These are phyloP conservation scores for Auriscalpium orientale DNA, from an alignment of 768 basidiomycete species.

Conservation along the genomic window DNA sequence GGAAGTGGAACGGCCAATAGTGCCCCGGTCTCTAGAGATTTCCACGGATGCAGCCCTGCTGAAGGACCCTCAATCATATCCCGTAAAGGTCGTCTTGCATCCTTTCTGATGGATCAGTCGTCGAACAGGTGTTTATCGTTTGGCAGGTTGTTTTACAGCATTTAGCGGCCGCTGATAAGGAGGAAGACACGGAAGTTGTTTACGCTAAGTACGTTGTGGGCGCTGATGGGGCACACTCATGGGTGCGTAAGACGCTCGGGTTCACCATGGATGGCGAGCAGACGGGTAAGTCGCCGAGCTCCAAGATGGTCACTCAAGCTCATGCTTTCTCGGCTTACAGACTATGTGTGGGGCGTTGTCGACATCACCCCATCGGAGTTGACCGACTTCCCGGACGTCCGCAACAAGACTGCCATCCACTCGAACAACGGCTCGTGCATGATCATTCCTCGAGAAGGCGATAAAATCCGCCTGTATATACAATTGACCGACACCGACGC, in stretches of 20 bases:
- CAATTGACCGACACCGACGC: slow-evolving; percentile 38
- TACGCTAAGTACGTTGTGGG: slow-evolving; percentile 72
- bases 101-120: background rate
- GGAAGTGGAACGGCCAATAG: slow-evolving; percentile 41
- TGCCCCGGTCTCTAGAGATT: slow-evolving; percentile 42
- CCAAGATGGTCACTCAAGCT: background rate
- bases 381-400: slow-evolving; percentile 48
- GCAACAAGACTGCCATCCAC: slow-evolving; percentile 41
- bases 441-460: slow-evolving; percentile 43
- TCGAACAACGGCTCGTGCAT: slow-evolving; percentile 43
- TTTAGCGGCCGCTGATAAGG: slow-evolving; percentile 26
- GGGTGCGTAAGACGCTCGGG: slow-evolving; percentile 62
- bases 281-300: slow-evolving; percentile 23
- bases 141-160: slow-evolving; percentile 39
- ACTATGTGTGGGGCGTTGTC: slow-evolving; percentile 79
- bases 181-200: slow-evolving; percentile 45
- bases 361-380: slow-evolving; percentile 37
- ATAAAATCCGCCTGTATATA: slow-evolving; percentile 42
- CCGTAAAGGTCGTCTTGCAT: slow-evolving; percentile 23
- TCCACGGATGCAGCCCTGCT: slow-evolving; percentile 34
- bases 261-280: slow-evolving; percentile 77
- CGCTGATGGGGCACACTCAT: slow-evolving; percentile 76
- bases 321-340: slow-evolving; percentile 20
- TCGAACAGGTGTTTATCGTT: background rate
- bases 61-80: slow-evolving; percentile 30